These are phyloP conservation scores for Lenwebbia sp. DNA, from an alignment of 345 rosid genomes.

Conservation along the genomic window DNA sequence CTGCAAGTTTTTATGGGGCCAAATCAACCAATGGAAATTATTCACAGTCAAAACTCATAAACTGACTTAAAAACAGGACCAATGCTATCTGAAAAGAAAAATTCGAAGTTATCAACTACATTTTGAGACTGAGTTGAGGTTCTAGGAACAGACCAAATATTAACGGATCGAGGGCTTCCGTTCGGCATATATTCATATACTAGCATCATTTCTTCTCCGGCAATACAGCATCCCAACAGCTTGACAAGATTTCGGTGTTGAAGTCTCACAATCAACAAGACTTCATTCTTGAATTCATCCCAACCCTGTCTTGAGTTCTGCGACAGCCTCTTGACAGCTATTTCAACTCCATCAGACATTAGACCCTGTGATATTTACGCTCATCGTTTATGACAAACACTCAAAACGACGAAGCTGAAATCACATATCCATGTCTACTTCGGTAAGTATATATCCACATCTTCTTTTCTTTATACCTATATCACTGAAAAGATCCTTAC, in stretches of 20 bases:
- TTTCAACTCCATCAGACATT: background rate
- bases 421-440: background rate
- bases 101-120: background rate
- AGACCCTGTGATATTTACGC: background rate
- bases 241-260: slow-evolving; percentile 4
- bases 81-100: background rate
- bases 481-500: background rate
- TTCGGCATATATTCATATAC: background rate
- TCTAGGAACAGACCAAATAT: background rate
- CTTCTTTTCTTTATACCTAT: background rate
- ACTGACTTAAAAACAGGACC: background rate
- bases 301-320: background rate
- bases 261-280: background rate
- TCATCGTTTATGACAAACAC: background rate
- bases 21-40: background rate
- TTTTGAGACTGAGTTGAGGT: background rate
- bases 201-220: background rate
- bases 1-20: background rate
- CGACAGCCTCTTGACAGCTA: slow-evolving; percentile 8
- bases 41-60: background rate
- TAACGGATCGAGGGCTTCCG: background rate
- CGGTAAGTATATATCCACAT: background rate
- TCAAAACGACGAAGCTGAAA: background rate
- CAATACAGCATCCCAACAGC: background rate
- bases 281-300: slow-evolving; percentile 1